Conservation (phyloP, 805 yeast genomes). For the Groenewaldozyma salmanticensis region DNA sequence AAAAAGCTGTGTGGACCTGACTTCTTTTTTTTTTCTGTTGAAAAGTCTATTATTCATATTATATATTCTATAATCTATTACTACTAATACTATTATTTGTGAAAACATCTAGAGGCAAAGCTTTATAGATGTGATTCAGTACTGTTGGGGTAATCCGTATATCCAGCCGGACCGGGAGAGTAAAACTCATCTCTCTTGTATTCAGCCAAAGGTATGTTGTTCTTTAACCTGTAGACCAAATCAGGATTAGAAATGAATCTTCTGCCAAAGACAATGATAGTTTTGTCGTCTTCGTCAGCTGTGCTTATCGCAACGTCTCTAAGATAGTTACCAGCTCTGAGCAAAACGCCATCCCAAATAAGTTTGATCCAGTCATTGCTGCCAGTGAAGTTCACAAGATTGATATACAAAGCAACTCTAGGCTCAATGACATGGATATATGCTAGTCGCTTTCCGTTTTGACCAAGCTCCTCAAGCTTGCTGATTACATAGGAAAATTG, state of each 20-base stretch:
- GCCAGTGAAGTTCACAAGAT: not conserved
- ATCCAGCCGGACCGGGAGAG: conserved; percentile 2
- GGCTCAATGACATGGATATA: conserved; percentile 33
- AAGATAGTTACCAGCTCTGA: conserved; percentile 7
- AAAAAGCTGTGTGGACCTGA: conserved; percentile 34
- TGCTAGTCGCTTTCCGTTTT: conserved; percentile 27
- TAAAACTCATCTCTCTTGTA: conserved; percentile 46
- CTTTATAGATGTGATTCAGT: no score
- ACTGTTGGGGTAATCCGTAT: conserved; percentile 2
- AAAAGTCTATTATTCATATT: no score
- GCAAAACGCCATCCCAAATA: conserved; percentile 7
- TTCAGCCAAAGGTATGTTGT: conserved; percentile 31
- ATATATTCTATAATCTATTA: no score
- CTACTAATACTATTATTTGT: no score
- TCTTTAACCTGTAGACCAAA: conserved; percentile 35
- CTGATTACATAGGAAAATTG: conserved; percentile 32
- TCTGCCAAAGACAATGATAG: conserved; percentile 33
- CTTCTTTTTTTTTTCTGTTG: not conserved
- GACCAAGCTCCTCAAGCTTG: conserved; percentile 33
- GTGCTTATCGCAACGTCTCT: conserved; percentile 1
- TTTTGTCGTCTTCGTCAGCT: conserved; percentile 7
- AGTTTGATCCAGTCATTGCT: conserved; percentile 14
- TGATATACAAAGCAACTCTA: conserved; percentile 19
- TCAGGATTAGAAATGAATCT: conserved; percentile 49
- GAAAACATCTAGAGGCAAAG: no score